Base-by-base conservation (phyloP, 495 filamentous ascomycete species). In the Aspergillus haitiensis region DNA sequence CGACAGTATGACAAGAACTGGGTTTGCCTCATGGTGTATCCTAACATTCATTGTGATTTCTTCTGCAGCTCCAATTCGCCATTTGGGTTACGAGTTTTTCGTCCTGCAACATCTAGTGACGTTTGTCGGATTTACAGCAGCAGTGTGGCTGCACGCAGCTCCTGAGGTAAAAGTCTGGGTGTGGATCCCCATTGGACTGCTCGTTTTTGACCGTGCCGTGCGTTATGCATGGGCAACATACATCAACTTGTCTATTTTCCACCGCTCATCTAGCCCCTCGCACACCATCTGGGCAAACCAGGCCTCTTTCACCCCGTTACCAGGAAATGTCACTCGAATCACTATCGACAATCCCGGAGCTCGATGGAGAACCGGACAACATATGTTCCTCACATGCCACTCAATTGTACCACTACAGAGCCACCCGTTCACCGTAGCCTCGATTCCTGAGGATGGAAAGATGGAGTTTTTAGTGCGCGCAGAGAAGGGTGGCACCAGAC, bases 401-500 rank as follows among this genome's bases (percentile, higher is more conserved):
- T 78, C 76, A 5, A 70, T 96, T 7, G 85, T 81, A 0, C 83
- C 84, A 0, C 66, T 92, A 5, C 88, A 95, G 68, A 84, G 82
- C 1, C 92, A 96, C 55, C 92, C 92, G 0, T 94, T 93, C 68
- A 93, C 91, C 7, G 90, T 95, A 57, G 81, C 86, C 27, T 84
- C 83, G 1, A 70, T 86, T 8, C 83, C 86, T 0, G 72, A 68
- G 1, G 82, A 85, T 48, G 75, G 78, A 7, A 75, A 77, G 47
- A 78, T 94, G 61, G 88, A 92, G 61, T 84, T 95, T 39, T 77
- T 91, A 16, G 78, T 94, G 9, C 84, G 88, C 47, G 82, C 87
- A 2, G 85, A 91, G 61, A 75, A 77, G 39, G 91, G 91, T 5
- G 87, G 88, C 47, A 93, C 91, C 1, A 78, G 75, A 37, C 78